phyloP scores from a whole-genome alignment of 2,329 filamentous ascomycete species.

The Colletotrichum horii region DNA sequence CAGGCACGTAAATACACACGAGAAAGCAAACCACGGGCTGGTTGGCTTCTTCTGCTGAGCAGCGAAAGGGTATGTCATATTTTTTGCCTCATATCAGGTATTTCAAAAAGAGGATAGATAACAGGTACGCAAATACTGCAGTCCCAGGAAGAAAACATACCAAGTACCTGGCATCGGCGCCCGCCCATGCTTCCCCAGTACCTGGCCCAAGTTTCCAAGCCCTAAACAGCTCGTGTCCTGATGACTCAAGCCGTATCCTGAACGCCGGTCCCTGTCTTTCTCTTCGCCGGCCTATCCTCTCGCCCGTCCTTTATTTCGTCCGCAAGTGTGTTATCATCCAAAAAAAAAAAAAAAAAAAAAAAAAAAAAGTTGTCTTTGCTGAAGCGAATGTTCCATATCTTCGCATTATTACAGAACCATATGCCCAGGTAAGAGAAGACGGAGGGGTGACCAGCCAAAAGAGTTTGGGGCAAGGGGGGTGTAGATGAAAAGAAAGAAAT shows the following conservation, averaged over 20 bases:
- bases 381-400: slow-evolving; percentile 19
- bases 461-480: not conserved
- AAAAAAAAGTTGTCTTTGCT: slow-evolving; percentile 9
- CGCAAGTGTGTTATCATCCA: not conserved
- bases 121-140: not conserved
- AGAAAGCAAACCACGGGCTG: not conserved
- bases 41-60: not conserved
- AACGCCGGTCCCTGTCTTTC: not conserved
- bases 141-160: not conserved
- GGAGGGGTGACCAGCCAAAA: not conserved
- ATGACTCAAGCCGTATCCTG: not conserved
- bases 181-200: slow-evolving; percentile 1
- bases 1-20: not conserved
- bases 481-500: slow-evolving; percentile 14
- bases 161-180: slow-evolving; percentile 4
- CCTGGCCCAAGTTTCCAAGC: not conserved
- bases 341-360: not conserved
- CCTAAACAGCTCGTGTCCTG: not conserved
- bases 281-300: not conserved
- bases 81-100: not conserved
- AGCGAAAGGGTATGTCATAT: not conserved
- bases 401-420: slow-evolving; percentile 12
- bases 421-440: slow-evolving; percentile 14
- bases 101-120: not conserved
- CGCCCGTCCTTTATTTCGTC: not conserved